Conservation (phyloP, 2,329 filamentous ascomycete genomes). For the Cercospora sesami region DNA sequence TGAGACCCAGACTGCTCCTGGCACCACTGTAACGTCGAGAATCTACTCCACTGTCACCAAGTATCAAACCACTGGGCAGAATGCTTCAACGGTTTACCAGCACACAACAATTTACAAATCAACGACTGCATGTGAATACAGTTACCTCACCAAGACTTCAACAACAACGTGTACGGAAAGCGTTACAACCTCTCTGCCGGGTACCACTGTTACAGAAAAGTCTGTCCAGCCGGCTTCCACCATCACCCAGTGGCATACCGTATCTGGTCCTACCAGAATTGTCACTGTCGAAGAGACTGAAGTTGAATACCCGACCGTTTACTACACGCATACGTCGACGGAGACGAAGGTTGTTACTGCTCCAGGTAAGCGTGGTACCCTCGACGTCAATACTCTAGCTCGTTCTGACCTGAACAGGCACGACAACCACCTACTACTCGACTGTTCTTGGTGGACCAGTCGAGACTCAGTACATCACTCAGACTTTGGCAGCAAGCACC, state of each 20-base stretch:
- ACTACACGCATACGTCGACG: slow-evolving; percentile 3
- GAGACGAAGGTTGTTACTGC: slow-evolving; percentile 3
- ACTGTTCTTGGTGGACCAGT: neutral
- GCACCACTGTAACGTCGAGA: neutral
- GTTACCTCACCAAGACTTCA: neutral
- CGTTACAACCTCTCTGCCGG: neutral
- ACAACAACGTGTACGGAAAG: neutral
- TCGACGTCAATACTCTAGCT: neutral
- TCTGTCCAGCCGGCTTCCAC: neutral
- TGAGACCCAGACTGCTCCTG: neutral
- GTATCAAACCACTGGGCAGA: neutral
- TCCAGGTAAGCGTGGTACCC: neutral
- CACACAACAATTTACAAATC: neutral
- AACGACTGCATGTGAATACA: slow-evolving; percentile 1
- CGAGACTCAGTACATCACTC: neutral
- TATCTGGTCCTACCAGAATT: slow-evolving; percentile 11
- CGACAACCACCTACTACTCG: neutral
- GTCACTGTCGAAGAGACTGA: slow-evolving; percentile 11
- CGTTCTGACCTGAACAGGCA: neutral
- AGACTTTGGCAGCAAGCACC: neutral
- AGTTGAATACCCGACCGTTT: slow-evolving; percentile 7
- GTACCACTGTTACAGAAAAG: neutral
- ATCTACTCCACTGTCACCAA: neutral
- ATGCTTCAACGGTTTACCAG: neutral
- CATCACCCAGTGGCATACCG: slow-evolving; percentile 3